Evolutionary conservation across 192 early-diverging fungal species (phyloP), one percentile per base, ranked within the genome.

Genomic region (Gryganskiella cystojenkinii): DNA sequence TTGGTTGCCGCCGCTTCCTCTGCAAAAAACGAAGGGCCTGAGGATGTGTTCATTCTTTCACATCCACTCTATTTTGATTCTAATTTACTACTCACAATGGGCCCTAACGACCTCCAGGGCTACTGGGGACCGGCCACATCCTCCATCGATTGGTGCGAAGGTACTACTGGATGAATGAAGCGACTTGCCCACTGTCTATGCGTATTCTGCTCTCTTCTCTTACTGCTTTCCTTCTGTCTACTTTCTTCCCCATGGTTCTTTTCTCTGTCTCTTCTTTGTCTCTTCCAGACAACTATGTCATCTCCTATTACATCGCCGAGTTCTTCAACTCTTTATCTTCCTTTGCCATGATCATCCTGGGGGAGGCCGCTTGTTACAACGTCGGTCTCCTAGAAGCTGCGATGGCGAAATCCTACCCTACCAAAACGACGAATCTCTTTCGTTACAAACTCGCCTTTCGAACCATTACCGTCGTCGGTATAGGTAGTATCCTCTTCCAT

Each of bases 401-500:
- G n/a, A 67, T 76, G 50, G 43, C 53, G 8, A 25, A 19, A 15
- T 24, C 25, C 27, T 31, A 17, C 2, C 5, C 56, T 30, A 25
- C 19, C 17, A 27, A 28, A 31, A 72, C 81, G 8, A 67, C 66
- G 30, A 56, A 85, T 69, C 52, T 49, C 9, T 72, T 76, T 31
- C 79, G 87, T 24, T 86, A 87, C 57, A 86, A 82, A 50, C 43
- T 89, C 17, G 82, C 86, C 9, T 88, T 86, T 49, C 79, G 83
- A 5, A 82, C 88, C 3, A 85, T 95, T 47, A 84, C 88, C 17
- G 78, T 92, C 0, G 88, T 95, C n/a, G 94, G 94, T 11, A 73
- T 92, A 24, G 94, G 94, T 20, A 90, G 88, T 54, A 90, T 90
- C 61, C 80, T 91, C 61, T 94, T 94, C 84, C 94, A 94, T 71